A percentile compares a stretch with the other conserved stretches of the same genome.
These are phyloP conservation scores for Guadua angustifolia DNA, from an alignment of 176 grass and related monocot species.

Conservation along the genomic window DNA sequence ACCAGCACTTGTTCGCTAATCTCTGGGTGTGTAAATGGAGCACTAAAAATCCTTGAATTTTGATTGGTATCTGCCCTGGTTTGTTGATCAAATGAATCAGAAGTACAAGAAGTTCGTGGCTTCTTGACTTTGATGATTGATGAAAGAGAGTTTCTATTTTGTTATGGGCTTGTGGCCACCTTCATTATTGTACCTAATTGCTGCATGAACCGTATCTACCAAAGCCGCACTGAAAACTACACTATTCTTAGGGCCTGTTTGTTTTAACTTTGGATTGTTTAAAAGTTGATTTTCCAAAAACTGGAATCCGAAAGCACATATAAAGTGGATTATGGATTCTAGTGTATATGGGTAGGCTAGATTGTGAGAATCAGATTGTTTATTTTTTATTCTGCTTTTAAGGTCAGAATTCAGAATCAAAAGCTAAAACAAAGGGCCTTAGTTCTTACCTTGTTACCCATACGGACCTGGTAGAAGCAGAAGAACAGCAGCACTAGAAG, in stretches of 20 bases:
- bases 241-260: background rate
- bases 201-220: background rate
- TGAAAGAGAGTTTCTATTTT: background rate
- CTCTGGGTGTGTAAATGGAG: slow-evolving; percentile 21
- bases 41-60: background rate
- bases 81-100: background rate
- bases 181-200: background rate
- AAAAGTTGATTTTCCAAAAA: no score
- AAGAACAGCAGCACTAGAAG: background rate
- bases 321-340: no score
- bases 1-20: background rate
- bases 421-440: no score
- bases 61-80: background rate
- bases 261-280: no score
- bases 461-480: background rate
- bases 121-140: background rate
- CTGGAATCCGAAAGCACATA: no score
- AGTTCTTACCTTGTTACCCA: background rate
- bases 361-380: no score
- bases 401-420: no score
- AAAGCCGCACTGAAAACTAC: background rate
- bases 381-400: no score
- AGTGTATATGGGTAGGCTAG: no score
- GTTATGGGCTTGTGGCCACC: background rate
- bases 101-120: background rate